phyloP scores from a whole-genome alignment of 176 grass and related monocot species.

The Elaeis guineensis region DNA sequence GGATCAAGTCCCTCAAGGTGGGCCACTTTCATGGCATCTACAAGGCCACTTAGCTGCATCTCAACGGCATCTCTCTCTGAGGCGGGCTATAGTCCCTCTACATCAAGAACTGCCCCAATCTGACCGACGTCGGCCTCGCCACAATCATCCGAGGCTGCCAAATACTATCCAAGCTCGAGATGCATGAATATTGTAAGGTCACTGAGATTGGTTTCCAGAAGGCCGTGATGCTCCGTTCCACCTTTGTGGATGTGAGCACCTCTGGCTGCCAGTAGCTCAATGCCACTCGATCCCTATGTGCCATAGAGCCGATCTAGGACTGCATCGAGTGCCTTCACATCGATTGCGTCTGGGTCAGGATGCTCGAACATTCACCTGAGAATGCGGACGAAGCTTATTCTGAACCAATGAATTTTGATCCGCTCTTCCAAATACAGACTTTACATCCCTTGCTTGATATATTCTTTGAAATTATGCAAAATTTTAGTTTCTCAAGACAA shows the following conservation, averaged over 20 bases:
- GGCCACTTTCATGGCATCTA: constrained; percentile 78
- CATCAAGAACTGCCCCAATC: constrained; percentile 69
- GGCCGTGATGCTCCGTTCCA: constrained; percentile 27
- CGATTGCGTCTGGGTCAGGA: constrained; percentile 58
- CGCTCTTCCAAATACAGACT: too few relatives aligned
- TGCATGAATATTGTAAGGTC: constrained; percentile 49
- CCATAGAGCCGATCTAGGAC: constrained; percentile 51
- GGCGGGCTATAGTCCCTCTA: constrained; percentile 60
- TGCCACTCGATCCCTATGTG: constrained; percentile 38
- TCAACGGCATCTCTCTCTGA: constrained; percentile 76
- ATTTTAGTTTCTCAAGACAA: too few relatives aligned
- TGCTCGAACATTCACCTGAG: constrained; percentile 13
- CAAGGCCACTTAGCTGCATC: constrained; percentile 55
- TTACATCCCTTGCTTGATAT: too few relatives aligned
- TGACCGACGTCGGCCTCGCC: constrained; percentile 50
- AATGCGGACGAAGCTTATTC: neutral
- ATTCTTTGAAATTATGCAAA: too few relatives aligned
- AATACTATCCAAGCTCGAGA: constrained; percentile 48
- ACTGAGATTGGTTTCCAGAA: constrained; percentile 48
- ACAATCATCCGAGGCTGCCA: constrained; percentile 66
- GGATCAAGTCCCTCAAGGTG: constrained; percentile 51
- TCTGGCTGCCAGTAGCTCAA: constrained; percentile 55
- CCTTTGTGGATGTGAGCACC: constrained; percentile 60
- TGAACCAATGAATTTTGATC: too few relatives aligned
- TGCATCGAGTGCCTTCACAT: constrained; percentile 75